Evolutionary conservation across 2,329 filamentous ascomycete species (phyloP), one percentile per base, ranked within the genome.

Genomic region (Epichloe gansuensis): DNA sequence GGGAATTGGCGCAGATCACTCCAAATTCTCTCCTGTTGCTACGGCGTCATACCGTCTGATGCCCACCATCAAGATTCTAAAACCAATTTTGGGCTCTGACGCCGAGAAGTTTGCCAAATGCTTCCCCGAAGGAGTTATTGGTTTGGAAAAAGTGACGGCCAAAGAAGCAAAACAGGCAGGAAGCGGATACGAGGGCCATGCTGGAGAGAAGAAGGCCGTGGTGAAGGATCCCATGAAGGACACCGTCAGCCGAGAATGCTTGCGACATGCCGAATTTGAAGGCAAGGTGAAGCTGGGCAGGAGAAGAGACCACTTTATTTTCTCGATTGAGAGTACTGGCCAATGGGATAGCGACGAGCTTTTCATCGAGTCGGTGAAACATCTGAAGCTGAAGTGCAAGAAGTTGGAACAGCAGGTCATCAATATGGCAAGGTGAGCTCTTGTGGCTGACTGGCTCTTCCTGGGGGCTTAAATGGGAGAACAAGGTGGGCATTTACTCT

Each of bases 11-110:
- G 82, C 85, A 57, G 93, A 98, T 69, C 93, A 98, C 68, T 85
- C 93, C 60, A 98, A 98, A 70, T 98, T 93, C 74, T 95, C 89
- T 0, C 93, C 93, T 46, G 93, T 97, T 38, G 90, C 91, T 3
- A 96, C 93, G 1, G 93, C 93, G 3, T 88, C 86, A 25, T 98
- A 98, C 73, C 82, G 93, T 48, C 78, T 98, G 21, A 73, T 98
- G 64, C 93, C 93, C 7, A 84, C 84, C 58, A 97, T 98, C 68
- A 77, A 79, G 57, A 97, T 98, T 64, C 74, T 77, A 44, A 73
- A 78, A 59, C 93, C 93, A 21, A 97, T 98, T 55, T 66, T 95
- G 4, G 93, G 91, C 43, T 74, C 77, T 41, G 89, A 97, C 62
- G 93, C 93, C 2, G 78, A 82, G 64, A 95, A 96, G 67, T 97